Conservation (phyloP, 2,329 filamentous ascomycete genomes). For the Fusarium protoensiforme region DNA sequence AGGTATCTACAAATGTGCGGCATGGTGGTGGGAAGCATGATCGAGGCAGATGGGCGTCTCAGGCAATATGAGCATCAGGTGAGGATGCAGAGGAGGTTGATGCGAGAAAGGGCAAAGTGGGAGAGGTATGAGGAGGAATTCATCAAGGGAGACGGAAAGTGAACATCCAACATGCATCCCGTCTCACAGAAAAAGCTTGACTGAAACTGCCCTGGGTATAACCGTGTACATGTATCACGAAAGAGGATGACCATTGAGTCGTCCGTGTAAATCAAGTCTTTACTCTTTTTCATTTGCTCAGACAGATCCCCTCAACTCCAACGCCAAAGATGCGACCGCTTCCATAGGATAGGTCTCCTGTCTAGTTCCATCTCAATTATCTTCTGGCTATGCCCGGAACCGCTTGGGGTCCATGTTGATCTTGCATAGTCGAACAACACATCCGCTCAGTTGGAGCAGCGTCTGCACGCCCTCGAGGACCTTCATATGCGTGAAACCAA, state of each 20-base stretch:
- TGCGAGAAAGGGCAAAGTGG: constrained; percentile 76
- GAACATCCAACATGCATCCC: constrained; percentile 4
- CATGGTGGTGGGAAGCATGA: constrained; percentile 82
- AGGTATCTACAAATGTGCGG: constrained; percentile 88
- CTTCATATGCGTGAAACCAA: constrained; percentile 99
- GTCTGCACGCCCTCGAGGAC: constrained; percentile 98
- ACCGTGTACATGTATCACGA: constrained; percentile 30
- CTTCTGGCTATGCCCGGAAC: constrained; percentile 64
- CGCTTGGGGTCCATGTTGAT: constrained; percentile 95
- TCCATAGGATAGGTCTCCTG: background rate
- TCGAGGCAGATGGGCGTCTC: constrained; percentile 78
- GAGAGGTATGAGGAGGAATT: constrained; percentile 72
- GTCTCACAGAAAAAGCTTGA: constrained; percentile 6
- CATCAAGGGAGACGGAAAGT: constrained; percentile 56
- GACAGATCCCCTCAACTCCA: constrained; percentile 32
- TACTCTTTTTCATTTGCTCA: constrained; percentile 29
- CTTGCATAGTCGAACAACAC: constrained; percentile 89
- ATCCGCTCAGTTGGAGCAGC: constrained; percentile 91
- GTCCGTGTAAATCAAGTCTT: constrained; percentile 37
- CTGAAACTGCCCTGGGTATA: constrained; percentile 18
- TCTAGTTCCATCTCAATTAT: background rate
- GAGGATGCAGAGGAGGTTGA: constrained; percentile 71
- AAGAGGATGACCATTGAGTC: constrained; percentile 23
- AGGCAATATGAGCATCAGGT: constrained; percentile 74
- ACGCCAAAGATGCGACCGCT: constrained; percentile 28